Evolutionary conservation across 306 rosid genomes (phyloP).

Genomic region (Fragaria ananassa): DNA sequence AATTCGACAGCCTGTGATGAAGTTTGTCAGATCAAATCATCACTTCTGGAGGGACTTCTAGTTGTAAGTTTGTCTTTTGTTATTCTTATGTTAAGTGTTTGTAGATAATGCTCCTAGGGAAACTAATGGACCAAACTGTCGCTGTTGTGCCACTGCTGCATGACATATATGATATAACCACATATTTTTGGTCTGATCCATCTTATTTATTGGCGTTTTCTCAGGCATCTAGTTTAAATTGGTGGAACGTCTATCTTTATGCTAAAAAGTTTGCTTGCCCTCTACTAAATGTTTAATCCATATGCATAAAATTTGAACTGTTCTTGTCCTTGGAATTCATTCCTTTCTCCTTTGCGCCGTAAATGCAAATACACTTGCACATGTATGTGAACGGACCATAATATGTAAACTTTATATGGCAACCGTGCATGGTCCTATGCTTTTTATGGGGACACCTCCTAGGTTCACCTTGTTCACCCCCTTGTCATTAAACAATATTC

Average conservation of each 20-base stretch:
- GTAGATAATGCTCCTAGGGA: background rate
- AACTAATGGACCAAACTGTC: background rate
- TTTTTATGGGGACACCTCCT: background rate
- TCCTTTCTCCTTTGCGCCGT: background rate
- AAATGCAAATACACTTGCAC: background rate
- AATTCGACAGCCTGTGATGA: constrained; percentile 54
- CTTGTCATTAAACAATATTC: background rate
- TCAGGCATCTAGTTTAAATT: background rate
- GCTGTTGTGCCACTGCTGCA: background rate
- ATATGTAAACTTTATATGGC: background rate
- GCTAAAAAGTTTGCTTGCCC: background rate
- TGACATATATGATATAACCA: background rate
- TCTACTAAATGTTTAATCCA: background rate
- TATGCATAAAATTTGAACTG: background rate
- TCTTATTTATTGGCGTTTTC: background rate
- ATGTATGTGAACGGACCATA: background rate
- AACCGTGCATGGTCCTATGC: background rate
- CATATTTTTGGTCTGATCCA: background rate
- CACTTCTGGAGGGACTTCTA: constrained; percentile 87
- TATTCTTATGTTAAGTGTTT: background rate
- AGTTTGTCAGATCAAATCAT: constrained; percentile 81
- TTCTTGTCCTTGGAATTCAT: background rate
- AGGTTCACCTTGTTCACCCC: background rate
- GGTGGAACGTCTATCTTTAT: background rate
- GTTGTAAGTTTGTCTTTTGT: constrained; percentile 57